phyloP scores from a whole-genome alignment of 2,329 filamentous ascomycete species.

The Trichophyton equinum region DNA sequence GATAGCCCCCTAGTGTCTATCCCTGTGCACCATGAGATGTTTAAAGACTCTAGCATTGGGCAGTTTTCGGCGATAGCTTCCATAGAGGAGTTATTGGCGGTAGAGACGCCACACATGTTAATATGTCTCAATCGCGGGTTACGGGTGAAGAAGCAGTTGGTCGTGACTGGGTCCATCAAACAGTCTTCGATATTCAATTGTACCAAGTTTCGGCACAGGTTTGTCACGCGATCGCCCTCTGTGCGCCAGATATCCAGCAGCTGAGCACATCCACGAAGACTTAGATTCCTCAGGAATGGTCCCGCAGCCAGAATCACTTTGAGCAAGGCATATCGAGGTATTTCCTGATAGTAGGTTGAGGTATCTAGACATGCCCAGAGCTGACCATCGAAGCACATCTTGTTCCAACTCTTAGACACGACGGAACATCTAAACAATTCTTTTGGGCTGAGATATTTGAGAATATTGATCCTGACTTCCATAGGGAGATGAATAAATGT shows the following conservation, averaged over 20 bases:
- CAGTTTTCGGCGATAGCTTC: constrained; percentile 74
- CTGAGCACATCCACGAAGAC: constrained; percentile 82
- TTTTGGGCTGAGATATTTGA: constrained; percentile 63
- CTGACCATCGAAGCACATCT: constrained; percentile 86
- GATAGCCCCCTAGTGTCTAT: constrained; percentile 66
- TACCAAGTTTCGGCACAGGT: constrained; percentile 73
- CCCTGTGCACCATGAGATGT: constrained; percentile 86
- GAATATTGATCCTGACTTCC: constrained; percentile 67
- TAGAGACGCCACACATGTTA: constrained; percentile 69
- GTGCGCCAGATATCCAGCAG: constrained; percentile 67
- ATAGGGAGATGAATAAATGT: constrained; percentile 73
- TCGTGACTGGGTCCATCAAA: constrained; percentile 64
- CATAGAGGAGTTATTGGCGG: constrained; percentile 73
- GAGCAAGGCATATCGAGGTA: constrained; percentile 69
- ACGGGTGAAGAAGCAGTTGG: constrained; percentile 64
- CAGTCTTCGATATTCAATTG: constrained; percentile 84
- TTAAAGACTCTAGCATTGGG: constrained; percentile 66
- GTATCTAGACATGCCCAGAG: constrained; percentile 78
- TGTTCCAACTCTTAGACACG: constrained; percentile 66
- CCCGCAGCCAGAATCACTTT: constrained; percentile 76
- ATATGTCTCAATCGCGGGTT: constrained; percentile 71
- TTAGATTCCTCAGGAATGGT: constrained; percentile 81
- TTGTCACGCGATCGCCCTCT: constrained; percentile 56
- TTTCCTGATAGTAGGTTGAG: constrained; percentile 74
- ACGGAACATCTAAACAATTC: constrained; percentile 68